Conservation (phyloP, 306 rosid genomes). For the Oemleria cerasiformis region DNA sequence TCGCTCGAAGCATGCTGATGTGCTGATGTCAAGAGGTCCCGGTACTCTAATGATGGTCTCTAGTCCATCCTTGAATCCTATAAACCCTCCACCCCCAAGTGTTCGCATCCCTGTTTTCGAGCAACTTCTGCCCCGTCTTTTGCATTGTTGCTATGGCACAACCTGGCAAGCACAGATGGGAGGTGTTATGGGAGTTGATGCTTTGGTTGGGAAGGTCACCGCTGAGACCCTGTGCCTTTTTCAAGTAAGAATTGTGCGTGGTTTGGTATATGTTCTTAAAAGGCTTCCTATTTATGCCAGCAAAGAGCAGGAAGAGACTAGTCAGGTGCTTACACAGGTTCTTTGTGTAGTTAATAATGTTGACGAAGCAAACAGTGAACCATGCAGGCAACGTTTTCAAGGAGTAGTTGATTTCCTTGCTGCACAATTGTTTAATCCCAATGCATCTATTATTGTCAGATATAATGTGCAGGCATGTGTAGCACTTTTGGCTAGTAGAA, state of each 20-base stretch:
- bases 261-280: slow-evolving; percentile 88
- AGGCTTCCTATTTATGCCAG: slow-evolving; percentile 91
- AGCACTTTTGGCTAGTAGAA: slow-evolving; percentile 93
- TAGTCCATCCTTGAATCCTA: slow-evolving; percentile 96
- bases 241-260: slow-evolving; percentile 90
- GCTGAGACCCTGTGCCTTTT: slow-evolving; percentile 84
- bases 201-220: slow-evolving; percentile 96
- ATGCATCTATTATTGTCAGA: slow-evolving; percentile 90
- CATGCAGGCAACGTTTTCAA: slow-evolving; percentile 82
- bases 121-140: slow-evolving; percentile 91
- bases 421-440: slow-evolving; percentile 86
- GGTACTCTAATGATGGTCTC: slow-evolving; percentile 98
- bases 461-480: slow-evolving; percentile 94
- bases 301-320: slow-evolving; percentile 99
- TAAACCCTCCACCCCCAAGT: slow-evolving; percentile 95
- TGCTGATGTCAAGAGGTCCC: slow-evolving; percentile 83
- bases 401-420: slow-evolving; percentile 95
- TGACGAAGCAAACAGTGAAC: slow-evolving; percentile 96
- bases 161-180: slow-evolving; percentile 99
- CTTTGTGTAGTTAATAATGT: slow-evolving; percentile 98
- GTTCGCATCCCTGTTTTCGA: slow-evolving; percentile 93
- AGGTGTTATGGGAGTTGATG: slow-evolving; percentile 98
- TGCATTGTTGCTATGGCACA: slow-evolving; percentile 96
- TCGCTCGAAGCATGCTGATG: slow-evolving; percentile 93
- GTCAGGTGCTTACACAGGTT: slow-evolving; percentile 98